phyloP scores from a whole-genome alignment of 305 asterid species.

The Plantago lanceolata region DNA sequence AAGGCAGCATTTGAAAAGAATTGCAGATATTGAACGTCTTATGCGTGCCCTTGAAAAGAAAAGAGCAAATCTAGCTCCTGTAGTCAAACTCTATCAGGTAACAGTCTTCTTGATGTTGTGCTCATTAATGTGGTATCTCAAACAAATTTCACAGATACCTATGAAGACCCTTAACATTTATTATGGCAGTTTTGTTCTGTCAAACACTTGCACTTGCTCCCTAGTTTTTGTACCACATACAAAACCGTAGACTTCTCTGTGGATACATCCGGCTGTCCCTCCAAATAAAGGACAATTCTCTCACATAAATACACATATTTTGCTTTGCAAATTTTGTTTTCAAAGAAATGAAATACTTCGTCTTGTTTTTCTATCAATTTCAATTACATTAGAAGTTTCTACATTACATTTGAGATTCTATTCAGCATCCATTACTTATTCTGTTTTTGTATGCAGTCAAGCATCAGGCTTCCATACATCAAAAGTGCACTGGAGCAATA shows the following conservation, averaged over 20 bases:
- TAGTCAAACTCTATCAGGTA: slow-evolving; percentile 98
- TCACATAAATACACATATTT: not conserved
- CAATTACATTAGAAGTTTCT: not conserved
- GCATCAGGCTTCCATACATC: slow-evolving; percentile 81
- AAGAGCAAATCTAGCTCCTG: slow-evolving; percentile 69
- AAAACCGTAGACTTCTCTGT: not conserved
- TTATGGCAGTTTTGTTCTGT: not conserved
- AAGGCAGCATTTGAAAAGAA: slow-evolving; percentile 88
- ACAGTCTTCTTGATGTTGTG: slow-evolving; percentile 18
- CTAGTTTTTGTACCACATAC: not conserved
- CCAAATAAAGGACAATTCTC: not conserved
- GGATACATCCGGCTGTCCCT: not conserved
- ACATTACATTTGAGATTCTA: not conserved
- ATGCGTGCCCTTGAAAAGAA: slow-evolving; percentile 68
- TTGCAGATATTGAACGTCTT: slow-evolving; percentile 86
- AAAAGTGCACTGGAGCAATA: slow-evolving; percentile 69
- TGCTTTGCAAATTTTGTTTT: not conserved
- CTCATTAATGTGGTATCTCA: slow-evolving; percentile 9
- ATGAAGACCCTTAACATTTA: not conserved
- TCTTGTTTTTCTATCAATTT: no score
- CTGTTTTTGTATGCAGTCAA: slow-evolving; percentile 54
- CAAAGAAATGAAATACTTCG: not conserved
- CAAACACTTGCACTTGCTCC: not conserved
- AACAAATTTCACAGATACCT: not conserved
- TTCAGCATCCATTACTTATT: not conserved